Conservation (phyloP, 1,284 basidiomycete species). For the Macrocybe sp. region DNA sequence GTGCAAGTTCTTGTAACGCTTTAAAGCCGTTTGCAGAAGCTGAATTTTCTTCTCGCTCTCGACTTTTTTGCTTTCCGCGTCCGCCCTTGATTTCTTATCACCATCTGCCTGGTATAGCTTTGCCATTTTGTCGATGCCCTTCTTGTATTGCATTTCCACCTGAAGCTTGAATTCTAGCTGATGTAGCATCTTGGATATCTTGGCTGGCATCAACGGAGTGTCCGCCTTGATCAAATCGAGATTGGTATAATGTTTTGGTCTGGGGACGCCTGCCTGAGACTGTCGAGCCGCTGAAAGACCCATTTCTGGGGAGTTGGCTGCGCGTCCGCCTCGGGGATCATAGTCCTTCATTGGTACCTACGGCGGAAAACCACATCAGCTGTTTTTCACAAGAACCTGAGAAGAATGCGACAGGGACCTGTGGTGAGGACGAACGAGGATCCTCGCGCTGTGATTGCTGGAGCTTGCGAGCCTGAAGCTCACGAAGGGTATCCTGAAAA, state of each 20-base stretch:
- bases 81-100: slow-evolving; percentile 88
- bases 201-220: slow-evolving; percentile 92
- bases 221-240: slow-evolving; percentile 97
- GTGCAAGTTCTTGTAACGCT: slow-evolving; percentile 94
- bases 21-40: slow-evolving; percentile 87
- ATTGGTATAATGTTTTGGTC: slow-evolving; percentile 66
- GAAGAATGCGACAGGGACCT: slow-evolving; percentile 21
- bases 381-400: neutral
- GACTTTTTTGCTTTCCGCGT: slow-evolving; percentile 90
- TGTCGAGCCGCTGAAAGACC: slow-evolving; percentile 28
- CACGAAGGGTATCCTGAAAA: slow-evolving; percentile 82
- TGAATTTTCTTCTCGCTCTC: slow-evolving; percentile 98
- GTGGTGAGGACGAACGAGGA: slow-evolving; percentile 33
- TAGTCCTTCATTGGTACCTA: slow-evolving; percentile 49
- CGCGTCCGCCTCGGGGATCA: slow-evolving; percentile 32
- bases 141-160: slow-evolving; percentile 97
- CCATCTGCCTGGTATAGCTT: slow-evolving; percentile 92
- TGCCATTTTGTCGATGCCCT: slow-evolving; percentile 99
- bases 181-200: slow-evolving; percentile 97
- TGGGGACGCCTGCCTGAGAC: slow-evolving; percentile 33
- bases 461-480: slow-evolving; percentile 75
- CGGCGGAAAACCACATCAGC: slow-evolving; percentile 13
- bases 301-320: slow-evolving; percentile 36
- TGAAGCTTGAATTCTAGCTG: slow-evolving; percentile 99
- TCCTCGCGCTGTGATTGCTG: slow-evolving; percentile 52